phyloP scores from a whole-genome alignment of 2,329 filamentous ascomycete genomes.

The Alternaria triticina region DNA sequence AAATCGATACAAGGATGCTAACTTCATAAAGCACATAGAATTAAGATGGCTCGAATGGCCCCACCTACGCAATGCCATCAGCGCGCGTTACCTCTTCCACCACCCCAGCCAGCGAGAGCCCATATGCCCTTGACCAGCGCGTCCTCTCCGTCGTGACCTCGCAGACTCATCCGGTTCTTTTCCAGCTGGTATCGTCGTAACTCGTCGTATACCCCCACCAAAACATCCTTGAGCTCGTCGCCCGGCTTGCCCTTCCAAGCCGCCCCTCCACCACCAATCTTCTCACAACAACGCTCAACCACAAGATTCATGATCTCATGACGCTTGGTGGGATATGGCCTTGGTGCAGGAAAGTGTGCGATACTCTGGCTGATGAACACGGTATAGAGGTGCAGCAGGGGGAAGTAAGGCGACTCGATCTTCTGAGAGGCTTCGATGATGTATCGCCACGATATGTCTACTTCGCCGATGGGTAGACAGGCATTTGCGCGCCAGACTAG shows the following conservation, averaged over 20 bases:
- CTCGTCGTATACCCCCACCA: slow-evolving; percentile 37
- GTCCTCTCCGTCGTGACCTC: slow-evolving; percentile 34
- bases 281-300: slow-evolving; percentile 35
- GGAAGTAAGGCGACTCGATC: slow-evolving; percentile 22
- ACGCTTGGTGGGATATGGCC: slow-evolving; percentile 15
- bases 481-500: slow-evolving; percentile 42
- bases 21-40: background rate
- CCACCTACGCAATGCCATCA: background rate
- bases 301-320: slow-evolving; percentile 36
- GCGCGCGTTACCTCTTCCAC: background rate
- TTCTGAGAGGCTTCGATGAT: slow-evolving; percentile 29
- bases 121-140: slow-evolving; percentile 54
- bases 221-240: slow-evolving; percentile 30
- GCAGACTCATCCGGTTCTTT: slow-evolving; percentile 32
- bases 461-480: slow-evolving; percentile 21
- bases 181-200: slow-evolving; percentile 31
- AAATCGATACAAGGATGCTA: background rate
- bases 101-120: slow-evolving; percentile 48
- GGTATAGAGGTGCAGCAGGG: slow-evolving; percentile 39
- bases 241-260: slow-evolving; percentile 26
- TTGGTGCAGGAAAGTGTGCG: slow-evolving; percentile 18
- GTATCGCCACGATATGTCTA: slow-evolving; percentile 29
- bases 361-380: slow-evolving; percentile 40
- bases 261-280: slow-evolving; percentile 18
- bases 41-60: background rate